Evolutionary conservation across 108 stramenopile genomes (phyloP), one percentile per base, ranked within the genome.

Genomic region (Skeletonema costatum): DNA sequence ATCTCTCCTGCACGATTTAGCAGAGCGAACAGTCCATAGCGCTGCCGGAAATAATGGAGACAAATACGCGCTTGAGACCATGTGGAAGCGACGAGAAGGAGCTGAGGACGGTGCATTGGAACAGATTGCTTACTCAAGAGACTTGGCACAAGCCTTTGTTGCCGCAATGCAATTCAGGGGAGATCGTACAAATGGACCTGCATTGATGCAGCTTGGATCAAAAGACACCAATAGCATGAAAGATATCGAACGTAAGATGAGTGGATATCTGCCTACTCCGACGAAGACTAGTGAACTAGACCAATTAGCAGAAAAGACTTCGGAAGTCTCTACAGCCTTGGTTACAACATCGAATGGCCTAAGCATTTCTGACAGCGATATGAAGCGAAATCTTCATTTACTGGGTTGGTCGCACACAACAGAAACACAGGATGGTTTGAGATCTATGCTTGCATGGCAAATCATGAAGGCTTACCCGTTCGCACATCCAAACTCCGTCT

Each of bases 361-460:
- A 14, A 74, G 36, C 12, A 53, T 75, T 58, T 70, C 81, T 1
- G 63, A 73, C 21, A 41, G 62, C 19, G 76, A 77, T 38, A 68
- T 62, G 13, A 60, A 74, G 17, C 66, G 76, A 11, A 73, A 77
- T 66, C 76, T 62, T 14, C 68, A 83, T 74, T 68, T 77, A 32
- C 63, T 83, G 9, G 82, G 82, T 32, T 83, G 82, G 82, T 17
- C 58, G 13, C 82, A 73, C 42, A 53, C 75, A 14, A 77, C 82
- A 30, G 25, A 48, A 29, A 17, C 73, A 14, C 51, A 87, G 44
- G 75, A 82, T 13, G 72, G 85, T 41, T 62, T 35, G 50, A 73
- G 71, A 44, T 63, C 80, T 1, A 77, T 73, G 78, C 80, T 80
- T 51, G 78, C 74, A 14, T 86, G 70, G 77, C 77, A 77, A 60